Base-by-base conservation (phyloP, 2,329 filamentous ascomycete genomes). In the Beauveria scarabaeidicola region DNA sequence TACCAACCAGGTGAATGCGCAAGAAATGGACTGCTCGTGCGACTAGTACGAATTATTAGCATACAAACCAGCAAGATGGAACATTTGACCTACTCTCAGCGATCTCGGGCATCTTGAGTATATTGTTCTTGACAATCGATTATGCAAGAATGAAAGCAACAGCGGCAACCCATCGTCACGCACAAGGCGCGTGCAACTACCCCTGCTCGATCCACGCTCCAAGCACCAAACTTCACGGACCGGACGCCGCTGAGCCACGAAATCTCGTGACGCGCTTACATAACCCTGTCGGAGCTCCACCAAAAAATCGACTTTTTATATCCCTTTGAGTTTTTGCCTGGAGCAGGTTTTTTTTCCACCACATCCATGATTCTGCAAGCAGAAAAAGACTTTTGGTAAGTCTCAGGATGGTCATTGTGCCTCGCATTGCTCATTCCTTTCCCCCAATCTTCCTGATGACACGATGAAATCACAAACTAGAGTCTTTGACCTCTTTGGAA, bases 401-500 rank as follows among this genome's bases (percentile, higher is more conserved):
- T 61, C 52, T 59, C 36, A 43, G 32, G 2, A 32, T 65, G 29
- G 11, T 23, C 8, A 25, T 21, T 44, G 19, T 29, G 11, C 48
- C 19, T 40, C n/a, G 27, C 29, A 64, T 60, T 59, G 23, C 44
- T 21, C 52, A 53, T 51, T 56, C 64, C 58, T 64, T 38, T 52
- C 29, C 51, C 25, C 52, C 61, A 65, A 67, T 65, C 62, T 63
- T 75, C 76, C 73, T 91, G 90, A 93, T 93, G 90, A 92, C 86
- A 91, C 77, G 74, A 79, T 78, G 81, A 82, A 87, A 91, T 88
- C 88, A 83, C 86, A 87, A 92, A 92, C 89, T 95, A 95, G 90
- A 95, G 90, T 95, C 90, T 95, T 94, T 94, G 90, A 95, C 86
- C 88, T 41, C 79, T 73, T 73, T 74, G 81, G 85, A 82, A 87